phyloP scores from a whole-genome alignment of 2,329 filamentous ascomycete species.

The Talaromyces islandicus region DNA sequence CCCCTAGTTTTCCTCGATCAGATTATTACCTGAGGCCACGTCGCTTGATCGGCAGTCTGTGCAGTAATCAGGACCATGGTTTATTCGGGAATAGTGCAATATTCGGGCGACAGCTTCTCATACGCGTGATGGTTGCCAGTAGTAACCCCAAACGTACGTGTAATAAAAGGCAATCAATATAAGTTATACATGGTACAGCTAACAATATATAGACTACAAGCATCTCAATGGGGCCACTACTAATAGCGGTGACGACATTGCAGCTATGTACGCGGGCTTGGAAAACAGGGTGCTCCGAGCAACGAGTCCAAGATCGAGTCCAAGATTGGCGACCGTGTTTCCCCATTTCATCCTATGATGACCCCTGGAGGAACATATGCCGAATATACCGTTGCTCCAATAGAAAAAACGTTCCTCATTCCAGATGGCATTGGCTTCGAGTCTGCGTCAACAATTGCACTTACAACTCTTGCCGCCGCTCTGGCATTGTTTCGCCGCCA shows the following conservation, averaged over 20 bases:
- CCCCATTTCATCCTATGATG: constrained; percentile 43
- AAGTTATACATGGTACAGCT: constrained; percentile 40
- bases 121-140: neutral
- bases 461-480: constrained; percentile 41
- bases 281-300: neutral
- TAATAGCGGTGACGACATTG: constrained; percentile 44
- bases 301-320: constrained; percentile 20
- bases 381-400: constrained; percentile 51
- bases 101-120: too few species aligned
- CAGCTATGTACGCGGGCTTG: constrained; percentile 44
- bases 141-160: constrained; percentile 14
- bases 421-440: constrained; percentile 49
- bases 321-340: constrained; percentile 51
- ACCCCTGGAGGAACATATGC: constrained; percentile 47
- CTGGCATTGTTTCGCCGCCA: too few species aligned
- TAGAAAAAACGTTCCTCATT: constrained; percentile 51
- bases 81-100: too few species aligned
- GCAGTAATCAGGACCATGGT: too few species aligned
- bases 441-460: constrained; percentile 52
- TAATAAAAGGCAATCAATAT: constrained; percentile 2
- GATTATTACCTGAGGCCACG: too few species aligned
- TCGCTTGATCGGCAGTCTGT: too few species aligned
- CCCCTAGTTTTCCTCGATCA: too few species aligned
- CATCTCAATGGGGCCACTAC: constrained; percentile 33
- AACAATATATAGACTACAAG: constrained; percentile 36